A percentile compares a stretch with the other conserved stretches of the same genome.
Evolutionary conservation across 73 alveolate species (phyloP).

Genomic region (Stentor coeruleus): DNA sequence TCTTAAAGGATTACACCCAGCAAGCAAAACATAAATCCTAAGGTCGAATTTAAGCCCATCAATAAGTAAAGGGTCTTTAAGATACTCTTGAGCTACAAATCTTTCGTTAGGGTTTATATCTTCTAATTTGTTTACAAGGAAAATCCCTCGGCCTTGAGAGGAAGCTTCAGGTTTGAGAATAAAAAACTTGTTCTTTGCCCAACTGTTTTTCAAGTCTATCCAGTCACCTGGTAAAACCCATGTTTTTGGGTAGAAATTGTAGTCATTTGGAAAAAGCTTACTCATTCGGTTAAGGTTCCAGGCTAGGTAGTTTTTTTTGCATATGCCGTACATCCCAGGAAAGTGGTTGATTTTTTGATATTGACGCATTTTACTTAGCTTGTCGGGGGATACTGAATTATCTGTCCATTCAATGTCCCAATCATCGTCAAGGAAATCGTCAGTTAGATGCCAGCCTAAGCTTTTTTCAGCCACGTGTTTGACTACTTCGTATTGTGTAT

Average conservation of each 20-base stretch:
- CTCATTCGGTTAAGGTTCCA: slow-evolving; percentile 29
- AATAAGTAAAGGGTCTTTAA: slow-evolving; percentile 81
- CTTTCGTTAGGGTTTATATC: slow-evolving; percentile 54
- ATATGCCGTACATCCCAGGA: slow-evolving; percentile 34
- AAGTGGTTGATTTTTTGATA: slow-evolving; percentile 36
- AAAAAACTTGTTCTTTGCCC: slow-evolving; percentile 15
- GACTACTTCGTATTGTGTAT: slow-evolving; percentile 18
- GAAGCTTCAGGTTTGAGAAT: slow-evolving; percentile 60
- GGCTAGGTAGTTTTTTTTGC: slow-evolving; percentile 32
- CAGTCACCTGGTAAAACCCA: slow-evolving; percentile 44
- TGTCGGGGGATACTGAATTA: neutral
- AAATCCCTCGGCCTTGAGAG: slow-evolving; percentile 67
- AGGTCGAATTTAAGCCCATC: slow-evolving; percentile 96
- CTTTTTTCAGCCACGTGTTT: neutral
- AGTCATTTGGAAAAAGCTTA: slow-evolving; percentile 33
- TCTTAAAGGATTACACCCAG: slow-evolving; percentile 72
- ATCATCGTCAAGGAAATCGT: neutral
- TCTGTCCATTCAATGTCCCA: slow-evolving; percentile 16
- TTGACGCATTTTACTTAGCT: neutral
- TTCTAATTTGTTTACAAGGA: slow-evolving; percentile 54
- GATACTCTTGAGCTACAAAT: slow-evolving; percentile 85
- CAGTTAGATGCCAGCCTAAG: neutral
- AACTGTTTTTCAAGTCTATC: slow-evolving; percentile 36
- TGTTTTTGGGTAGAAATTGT: slow-evolving; percentile 46
- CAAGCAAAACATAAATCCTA: slow-evolving; percentile 72